Percentiles rank a stretch among this genome's conserved stretches.
These are phyloP conservation scores for Quercus wislizeni DNA, from an alignment of 306 rosid genomes.

Conservation along the genomic window DNA sequence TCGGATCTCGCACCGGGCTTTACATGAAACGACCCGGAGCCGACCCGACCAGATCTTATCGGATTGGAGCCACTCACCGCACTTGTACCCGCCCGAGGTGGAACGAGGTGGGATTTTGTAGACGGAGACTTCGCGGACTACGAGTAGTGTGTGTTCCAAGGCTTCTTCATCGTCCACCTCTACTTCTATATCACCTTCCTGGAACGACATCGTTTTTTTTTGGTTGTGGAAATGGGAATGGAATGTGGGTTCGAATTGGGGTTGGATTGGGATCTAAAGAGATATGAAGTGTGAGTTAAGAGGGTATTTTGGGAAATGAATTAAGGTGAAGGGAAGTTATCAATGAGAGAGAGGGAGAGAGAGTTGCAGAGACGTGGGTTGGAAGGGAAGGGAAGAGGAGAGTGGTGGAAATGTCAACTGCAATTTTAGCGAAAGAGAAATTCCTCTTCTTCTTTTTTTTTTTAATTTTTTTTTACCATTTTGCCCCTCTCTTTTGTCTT, in stretches of 20 bases:
- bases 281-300: too few relatives aligned
- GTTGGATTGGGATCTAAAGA: too few relatives aligned
- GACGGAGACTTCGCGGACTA: conserved; percentile 92
- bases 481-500: background rate
- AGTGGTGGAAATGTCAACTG: conserved; percentile 34
- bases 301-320: too few relatives aligned
- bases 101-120: conserved; percentile 93
- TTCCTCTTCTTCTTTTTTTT: accelerated
- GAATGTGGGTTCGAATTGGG: conserved; percentile 8
- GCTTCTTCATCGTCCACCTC: conserved; percentile 68
- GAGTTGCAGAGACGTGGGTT: conserved; percentile 41
- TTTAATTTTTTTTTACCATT: background rate
- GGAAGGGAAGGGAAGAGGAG: conserved; percentile 13
- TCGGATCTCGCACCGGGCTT: conserved; percentile 97
- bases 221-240: background rate
- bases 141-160: conserved; percentile 93
- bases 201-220: conserved; percentile 68
- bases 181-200: background rate
- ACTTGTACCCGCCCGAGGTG: conserved; percentile 82
- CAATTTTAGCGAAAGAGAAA: background rate
- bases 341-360: conserved; percentile 1
- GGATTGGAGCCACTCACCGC: conserved; percentile 99
- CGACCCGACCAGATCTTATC: conserved; percentile 99
- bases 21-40: conserved; percentile 84
- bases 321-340: conserved; percentile 34